phyloP scores from a whole-genome alignment of 1,284 basidiomycete genomes.

The Pulchroboletus neoregius region DNA sequence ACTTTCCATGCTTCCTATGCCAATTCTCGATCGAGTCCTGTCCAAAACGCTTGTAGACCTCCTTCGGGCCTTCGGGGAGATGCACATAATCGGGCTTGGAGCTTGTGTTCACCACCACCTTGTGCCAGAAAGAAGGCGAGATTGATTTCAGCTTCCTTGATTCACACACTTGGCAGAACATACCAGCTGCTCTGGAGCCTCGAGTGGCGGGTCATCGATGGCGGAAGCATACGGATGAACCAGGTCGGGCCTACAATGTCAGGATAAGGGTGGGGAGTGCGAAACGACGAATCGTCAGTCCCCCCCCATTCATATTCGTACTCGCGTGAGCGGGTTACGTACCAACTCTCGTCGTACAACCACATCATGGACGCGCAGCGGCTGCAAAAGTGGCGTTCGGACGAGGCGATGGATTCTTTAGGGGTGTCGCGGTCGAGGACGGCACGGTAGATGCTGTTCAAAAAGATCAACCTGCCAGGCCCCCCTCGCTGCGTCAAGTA shows the following conservation, averaged over 20 bases:
- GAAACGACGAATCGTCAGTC: no score
- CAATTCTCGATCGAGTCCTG: conserved; percentile 48
- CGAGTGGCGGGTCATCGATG: conserved; percentile 51
- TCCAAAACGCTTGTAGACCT: conserved; percentile 41
- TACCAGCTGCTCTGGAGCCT: conserved; percentile 47
- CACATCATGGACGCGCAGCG: conserved; percentile 60
- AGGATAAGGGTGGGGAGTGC: neutral
- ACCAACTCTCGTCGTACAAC: conserved; percentile 54
- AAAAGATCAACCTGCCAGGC: neutral
- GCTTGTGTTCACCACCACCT: conserved; percentile 42
- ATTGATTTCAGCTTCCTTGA: neutral
- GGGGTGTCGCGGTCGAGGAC: conserved; percentile 50
- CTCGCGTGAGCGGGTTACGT: conserved; percentile 4
- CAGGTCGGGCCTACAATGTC: conserved; percentile 50
- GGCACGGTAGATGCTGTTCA: conserved; percentile 50
- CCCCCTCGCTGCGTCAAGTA: neutral
- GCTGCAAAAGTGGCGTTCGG: conserved; percentile 56
- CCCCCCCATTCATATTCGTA: neutral
- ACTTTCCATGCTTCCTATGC: conserved; percentile 50
- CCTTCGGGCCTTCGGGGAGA: conserved; percentile 53
- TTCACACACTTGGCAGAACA: neutral
- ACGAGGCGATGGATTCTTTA: conserved; percentile 42
- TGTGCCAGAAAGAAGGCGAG: conserved; percentile 18
- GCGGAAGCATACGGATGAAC: conserved; percentile 61
- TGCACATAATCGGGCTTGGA: conserved; percentile 58